These are phyloP conservation scores for Glycine latifolia DNA, from an alignment of 306 rosid genomes.

Conservation along the genomic window DNA sequence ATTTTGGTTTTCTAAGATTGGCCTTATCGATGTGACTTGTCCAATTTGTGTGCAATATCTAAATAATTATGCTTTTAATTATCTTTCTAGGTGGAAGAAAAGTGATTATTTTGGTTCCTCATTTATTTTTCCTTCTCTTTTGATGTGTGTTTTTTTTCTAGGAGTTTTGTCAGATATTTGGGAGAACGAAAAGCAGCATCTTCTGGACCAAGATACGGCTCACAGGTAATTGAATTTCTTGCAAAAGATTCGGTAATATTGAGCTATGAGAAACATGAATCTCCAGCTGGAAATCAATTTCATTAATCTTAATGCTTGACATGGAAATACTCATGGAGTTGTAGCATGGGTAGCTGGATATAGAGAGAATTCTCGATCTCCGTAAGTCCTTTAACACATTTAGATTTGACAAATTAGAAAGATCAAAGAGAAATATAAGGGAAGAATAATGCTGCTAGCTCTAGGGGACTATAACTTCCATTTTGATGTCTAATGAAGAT, in stretches of 20 bases:
- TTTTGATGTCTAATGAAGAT: slow-evolving; percentile 24
- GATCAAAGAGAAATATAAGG: background rate
- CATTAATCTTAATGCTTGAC: background rate
- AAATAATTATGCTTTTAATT: slow-evolving; percentile 22
- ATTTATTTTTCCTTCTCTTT: slow-evolving; percentile 22
- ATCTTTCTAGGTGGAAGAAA: slow-evolving; percentile 44
- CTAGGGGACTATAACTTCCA: background rate
- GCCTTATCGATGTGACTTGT: slow-evolving; percentile 5
- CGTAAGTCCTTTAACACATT: background rate
- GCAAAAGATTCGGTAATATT: slow-evolving; percentile 8
- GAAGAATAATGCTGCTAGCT: background rate
- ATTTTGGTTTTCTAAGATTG: slow-evolving; percentile 13
- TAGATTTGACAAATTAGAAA: slow-evolving; percentile 16
- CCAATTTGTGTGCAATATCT: slow-evolving; percentile 1
- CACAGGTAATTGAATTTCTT: slow-evolving; percentile 66
- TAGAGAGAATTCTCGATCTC: slow-evolving; percentile 1
- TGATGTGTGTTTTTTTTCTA: slow-evolving; percentile 42
- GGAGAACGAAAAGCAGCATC: slow-evolving; percentile 77
- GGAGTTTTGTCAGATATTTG: slow-evolving; percentile 87
- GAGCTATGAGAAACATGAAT: slow-evolving; percentile 22
- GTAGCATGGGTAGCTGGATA: slow-evolving; percentile 9
- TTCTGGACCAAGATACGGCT: slow-evolving; percentile 74
- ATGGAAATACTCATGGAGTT: slow-evolving; percentile 15
- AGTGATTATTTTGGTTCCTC: slow-evolving; percentile 31
- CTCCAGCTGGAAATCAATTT: slow-evolving; percentile 32